A percentile compares a stretch with the other conserved stretches of the same genome.
Conservation (phyloP, 441 rosid species). For the Adansonia gregorii region DNA sequence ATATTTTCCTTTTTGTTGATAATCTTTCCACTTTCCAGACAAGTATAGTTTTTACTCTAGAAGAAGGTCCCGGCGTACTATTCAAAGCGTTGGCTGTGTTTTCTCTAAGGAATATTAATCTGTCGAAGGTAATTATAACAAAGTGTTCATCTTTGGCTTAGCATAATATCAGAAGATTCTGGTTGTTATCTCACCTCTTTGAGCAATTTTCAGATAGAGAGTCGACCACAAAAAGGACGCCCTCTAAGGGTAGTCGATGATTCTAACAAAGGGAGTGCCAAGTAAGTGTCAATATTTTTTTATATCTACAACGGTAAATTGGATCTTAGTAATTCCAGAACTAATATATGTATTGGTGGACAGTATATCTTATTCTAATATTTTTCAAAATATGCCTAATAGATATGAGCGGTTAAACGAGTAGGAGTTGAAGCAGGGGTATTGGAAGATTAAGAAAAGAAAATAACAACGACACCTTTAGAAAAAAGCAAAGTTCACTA, state of each 20-base stretch:
- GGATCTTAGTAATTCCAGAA: neutral
- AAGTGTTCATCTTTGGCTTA: conserved; percentile 6
- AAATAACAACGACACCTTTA: neutral
- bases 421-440: too few species aligned
- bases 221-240: conserved; percentile 76
- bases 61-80: conserved; percentile 90
- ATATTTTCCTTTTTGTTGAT: conserved; percentile 19
- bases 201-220: conserved; percentile 68
- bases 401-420: conserved; percentile 2
- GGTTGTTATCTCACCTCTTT: conserved; percentile 8
- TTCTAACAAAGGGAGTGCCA: conserved; percentile 76
- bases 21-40: conserved; percentile 59
- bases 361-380: conserved; percentile 4
- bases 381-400: neutral
- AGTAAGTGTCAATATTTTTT: conserved; percentile 51
- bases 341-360: neutral
- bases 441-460: neutral
- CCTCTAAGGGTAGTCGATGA: conserved; percentile 79
- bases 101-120: conserved; percentile 74
- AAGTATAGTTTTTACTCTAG: conserved; percentile 87
- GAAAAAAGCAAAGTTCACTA: too few species aligned
- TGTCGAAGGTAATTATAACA: conserved; percentile 60
- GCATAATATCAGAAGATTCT: conserved; percentile 15
- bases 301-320: neutral
- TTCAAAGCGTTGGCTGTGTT: conserved; percentile 93